Conservation (phyloP, 1,284 basidiomycete genomes). For the Rhodotorula sp. region DNA sequence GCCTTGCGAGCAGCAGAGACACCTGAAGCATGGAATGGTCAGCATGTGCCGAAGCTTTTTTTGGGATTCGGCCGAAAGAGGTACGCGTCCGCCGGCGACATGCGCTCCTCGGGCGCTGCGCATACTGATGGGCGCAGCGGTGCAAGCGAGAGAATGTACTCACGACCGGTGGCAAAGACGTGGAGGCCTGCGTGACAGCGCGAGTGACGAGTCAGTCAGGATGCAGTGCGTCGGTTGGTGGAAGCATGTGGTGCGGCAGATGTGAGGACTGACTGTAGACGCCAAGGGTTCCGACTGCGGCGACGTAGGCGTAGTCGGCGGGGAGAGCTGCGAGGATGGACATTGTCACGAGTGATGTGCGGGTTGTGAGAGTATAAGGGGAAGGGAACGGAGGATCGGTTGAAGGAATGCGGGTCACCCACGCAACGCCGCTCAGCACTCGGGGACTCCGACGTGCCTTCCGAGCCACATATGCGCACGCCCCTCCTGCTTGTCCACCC, state of each 20-base stretch:
- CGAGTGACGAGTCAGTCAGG: background rate
- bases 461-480: too few species aligned
- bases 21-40: background rate
- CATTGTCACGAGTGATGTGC: conserved; percentile 1
- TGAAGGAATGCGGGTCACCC: background rate
- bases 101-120: background rate
- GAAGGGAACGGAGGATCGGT: background rate
- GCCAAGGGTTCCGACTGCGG: conserved; percentile 21
- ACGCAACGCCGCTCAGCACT: too few species aligned
- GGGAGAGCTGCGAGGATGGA: conserved; percentile 6
- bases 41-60: background rate
- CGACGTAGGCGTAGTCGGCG: conserved; percentile 27
- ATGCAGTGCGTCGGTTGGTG: background rate
- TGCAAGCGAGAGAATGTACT: background rate
- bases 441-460: too few species aligned
- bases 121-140: background rate
- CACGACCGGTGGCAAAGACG: background rate
- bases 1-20: conserved; percentile 26
- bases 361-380: background rate
- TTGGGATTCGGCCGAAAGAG: too few species aligned
- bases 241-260: background rate
- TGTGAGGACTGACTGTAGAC: background rate
- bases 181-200: background rate
- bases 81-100: too few species aligned
- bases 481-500: too few species aligned